Base-by-base conservation (phyloP, 805 yeast species). In the Saccharomycopsis fibuligera region DNA sequence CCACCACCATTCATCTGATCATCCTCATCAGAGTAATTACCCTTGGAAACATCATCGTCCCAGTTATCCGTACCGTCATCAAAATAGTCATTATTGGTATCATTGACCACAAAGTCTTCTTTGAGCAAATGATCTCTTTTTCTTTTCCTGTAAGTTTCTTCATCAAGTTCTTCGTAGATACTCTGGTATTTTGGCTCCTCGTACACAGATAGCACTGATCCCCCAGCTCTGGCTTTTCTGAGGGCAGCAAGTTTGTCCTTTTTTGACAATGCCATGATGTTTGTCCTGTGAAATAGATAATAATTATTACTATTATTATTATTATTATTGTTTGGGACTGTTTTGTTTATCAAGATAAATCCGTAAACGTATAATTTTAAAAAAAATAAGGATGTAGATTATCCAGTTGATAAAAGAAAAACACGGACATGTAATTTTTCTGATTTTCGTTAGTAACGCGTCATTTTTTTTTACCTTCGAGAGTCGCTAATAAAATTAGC, bases 71-170 rank as follows among this genome's bases (percentile, higher is more conserved):
- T 86, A 50, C 99, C 99, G 38, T 85, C 85, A 58, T 93, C 98
- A 1, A 88, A 90, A 60, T 91, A 91, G 0, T 97, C 98, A 55
- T 83, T 84, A 27, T 96, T 96, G 56, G 85, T 81, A 62, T 91
- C 98, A 62, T 89, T 96, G 2, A 88, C 95, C 33, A 91, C 93
- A 62, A 91, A 91, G 63, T 91, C 96, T 60, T 91, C 96, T 53
- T 85, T 82, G 64, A 88, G 72, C 42, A 93, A 70, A 50, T 89
- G 86, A 50, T 84, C 79, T 58, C 95, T 78, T 62, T 86, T 86
- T 61, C 79, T 85, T 57, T 76, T 76, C 56, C 91, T 72, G 65
- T 79, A 91, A 33, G 82, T 79, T 27, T 74, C 81, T 58, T 89
- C 96, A 60, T 86, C 95, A 4, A 89, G 83, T 60, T 87, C 90